Base-by-base conservation (phyloP, 257 asterid genomes). In the Nyctanthes arbortristis region DNA sequence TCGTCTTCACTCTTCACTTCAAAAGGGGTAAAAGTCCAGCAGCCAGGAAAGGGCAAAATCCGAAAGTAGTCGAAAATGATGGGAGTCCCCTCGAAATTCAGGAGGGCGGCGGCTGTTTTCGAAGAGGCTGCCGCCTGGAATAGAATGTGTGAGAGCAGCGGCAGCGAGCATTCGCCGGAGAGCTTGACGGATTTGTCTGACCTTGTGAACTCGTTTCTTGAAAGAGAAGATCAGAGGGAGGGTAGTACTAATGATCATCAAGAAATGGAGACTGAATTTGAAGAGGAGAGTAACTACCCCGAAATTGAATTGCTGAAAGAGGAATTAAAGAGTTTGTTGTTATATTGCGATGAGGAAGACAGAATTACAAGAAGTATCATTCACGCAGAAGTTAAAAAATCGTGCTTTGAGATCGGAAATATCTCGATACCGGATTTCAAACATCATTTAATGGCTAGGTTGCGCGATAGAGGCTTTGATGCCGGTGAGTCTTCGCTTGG, bases 121-220 rank as follows among this genome's bases (percentile, higher is more conserved):
- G 85, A 88, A 58, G 90, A 88, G 76, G 89, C 78, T 76, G 85
- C 85, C 16, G 75, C 75, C 72, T 70, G 47, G 54, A 73, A 39
- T 1, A 67, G 84, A 73, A 74, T 80, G 1, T 82, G 76, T 67
- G 91, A 81, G 65, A 90, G 93, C 84, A 92, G 96, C 84, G 96
- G 96, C 58, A 91, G 96, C 83, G 96, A 91, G 62, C 85, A 91
- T 75, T 87, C 95, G 1, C 59, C 59, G 13, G 59, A 52, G 24
- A 52, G 59, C 28, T 52, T 52, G 59, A 77, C 85, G 33, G 90
- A 85, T 71, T 72, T 89, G 55, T 89, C 92, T 0, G 83, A 70
- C 55, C 92, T 88, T 57, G 90, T 89, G 2, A 84, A 91, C 39
- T 92, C 95, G n/a, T 92, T 87, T 77, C 66, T 92, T 2, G 93